A percentile compares a stretch with the other conserved stretches of the same genome.
These are phyloP conservation scores for Leccinum truebloodii DNA, from an alignment of 768 basidiomycete genomes.

Conservation along the genomic window DNA sequence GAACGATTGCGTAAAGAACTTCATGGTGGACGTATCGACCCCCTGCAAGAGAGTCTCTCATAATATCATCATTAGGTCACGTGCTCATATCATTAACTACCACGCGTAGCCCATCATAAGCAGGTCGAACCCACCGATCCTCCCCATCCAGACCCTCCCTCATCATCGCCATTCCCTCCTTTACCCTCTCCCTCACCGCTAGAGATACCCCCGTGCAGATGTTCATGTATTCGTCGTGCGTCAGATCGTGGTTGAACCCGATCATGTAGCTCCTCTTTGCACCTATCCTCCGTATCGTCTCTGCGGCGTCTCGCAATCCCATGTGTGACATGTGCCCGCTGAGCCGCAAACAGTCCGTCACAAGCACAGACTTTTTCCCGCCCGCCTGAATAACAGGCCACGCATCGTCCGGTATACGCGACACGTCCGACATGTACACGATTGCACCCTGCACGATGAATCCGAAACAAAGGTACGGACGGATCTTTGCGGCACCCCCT, in stretches of 20 bases:
- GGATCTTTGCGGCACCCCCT: conserved; percentile 28
- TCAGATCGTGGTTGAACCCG: conserved; percentile 76
- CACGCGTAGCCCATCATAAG: conserved; percentile 72
- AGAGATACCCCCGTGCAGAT: conserved; percentile 48
- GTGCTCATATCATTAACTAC: conserved; percentile 15
- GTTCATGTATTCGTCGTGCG: conserved; percentile 76
- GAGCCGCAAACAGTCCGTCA: conserved; percentile 77
- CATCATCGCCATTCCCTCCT: conserved; percentile 47
- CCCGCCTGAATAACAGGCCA: conserved; percentile 51
- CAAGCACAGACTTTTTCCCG: conserved; percentile 48
- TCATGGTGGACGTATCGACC: conserved; percentile 42
- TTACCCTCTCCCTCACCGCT: conserved; percentile 37
- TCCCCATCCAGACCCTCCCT: conserved; percentile 47
- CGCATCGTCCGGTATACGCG: conserved; percentile 71
- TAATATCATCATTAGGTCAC: not conserved
- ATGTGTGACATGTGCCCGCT: conserved; percentile 75
- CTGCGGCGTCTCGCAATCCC: conserved; percentile 65
- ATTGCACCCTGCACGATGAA: conserved; percentile 68
- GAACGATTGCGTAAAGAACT: conserved; percentile 56
- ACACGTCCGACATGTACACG: conserved; percentile 83
- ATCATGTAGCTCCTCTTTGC: conserved; percentile 68
- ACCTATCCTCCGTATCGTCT: conserved; percentile 53
- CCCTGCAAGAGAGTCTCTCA: conserved; percentile 24
- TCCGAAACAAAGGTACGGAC: conserved; percentile 68
- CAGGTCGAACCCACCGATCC: conserved; percentile 64